Evolutionary conservation across 352 stramenopile genomes (phyloP).

Genomic region (Pythium guiyangense): DNA sequence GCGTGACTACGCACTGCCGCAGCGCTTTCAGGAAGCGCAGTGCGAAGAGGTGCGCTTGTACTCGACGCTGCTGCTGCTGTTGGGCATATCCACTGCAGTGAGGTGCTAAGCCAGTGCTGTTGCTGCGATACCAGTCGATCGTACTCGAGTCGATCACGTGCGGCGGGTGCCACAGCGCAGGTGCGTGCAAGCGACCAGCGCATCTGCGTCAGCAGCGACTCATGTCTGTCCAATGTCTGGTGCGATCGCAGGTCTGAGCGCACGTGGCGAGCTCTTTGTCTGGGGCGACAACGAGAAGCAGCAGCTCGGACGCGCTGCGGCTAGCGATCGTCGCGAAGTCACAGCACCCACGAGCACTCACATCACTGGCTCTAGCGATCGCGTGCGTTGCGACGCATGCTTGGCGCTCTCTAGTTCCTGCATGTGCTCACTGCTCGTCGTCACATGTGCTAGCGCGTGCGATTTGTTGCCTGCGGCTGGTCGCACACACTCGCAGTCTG

Average conservation of each 20-base stretch:
- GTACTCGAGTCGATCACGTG: slow-evolving; percentile 32
- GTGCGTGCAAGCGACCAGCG: slow-evolving; percentile 18
- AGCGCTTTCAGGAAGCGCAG: slow-evolving; percentile 21
- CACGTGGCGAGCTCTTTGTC: slow-evolving; percentile 38
- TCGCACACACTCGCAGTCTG: slow-evolving; percentile 54
- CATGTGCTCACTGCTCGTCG: not conserved
- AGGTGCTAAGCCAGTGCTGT: not conserved
- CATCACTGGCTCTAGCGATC: not conserved
- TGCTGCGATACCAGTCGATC: slow-evolving; percentile 8
- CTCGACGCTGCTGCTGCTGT: not conserved
- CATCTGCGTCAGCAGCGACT: not conserved
- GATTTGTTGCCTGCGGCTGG: slow-evolving; percentile 66
- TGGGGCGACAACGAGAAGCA: slow-evolving; percentile 65
- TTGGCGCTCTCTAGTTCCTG: too few relatives aligned
- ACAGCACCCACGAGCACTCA: not conserved
- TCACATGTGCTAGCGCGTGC: slow-evolving; percentile 14
- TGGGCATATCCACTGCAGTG: not conserved
- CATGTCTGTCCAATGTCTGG: not conserved
- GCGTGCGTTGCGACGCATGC: not conserved
- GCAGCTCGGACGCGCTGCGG: slow-evolving; percentile 29
- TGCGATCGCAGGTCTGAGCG: slow-evolving; percentile 17
- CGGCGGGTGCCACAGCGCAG: slow-evolving; percentile 69
- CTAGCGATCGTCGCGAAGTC: not conserved
- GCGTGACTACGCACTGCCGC: slow-evolving; percentile 53
- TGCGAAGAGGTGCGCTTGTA: slow-evolving; percentile 1